A percentile compares a stretch with the other conserved stretches of the same genome.
Conservation (phyloP, 2,329 filamentous ascomycete species). For the Paraconiothyrium sp. region DNA sequence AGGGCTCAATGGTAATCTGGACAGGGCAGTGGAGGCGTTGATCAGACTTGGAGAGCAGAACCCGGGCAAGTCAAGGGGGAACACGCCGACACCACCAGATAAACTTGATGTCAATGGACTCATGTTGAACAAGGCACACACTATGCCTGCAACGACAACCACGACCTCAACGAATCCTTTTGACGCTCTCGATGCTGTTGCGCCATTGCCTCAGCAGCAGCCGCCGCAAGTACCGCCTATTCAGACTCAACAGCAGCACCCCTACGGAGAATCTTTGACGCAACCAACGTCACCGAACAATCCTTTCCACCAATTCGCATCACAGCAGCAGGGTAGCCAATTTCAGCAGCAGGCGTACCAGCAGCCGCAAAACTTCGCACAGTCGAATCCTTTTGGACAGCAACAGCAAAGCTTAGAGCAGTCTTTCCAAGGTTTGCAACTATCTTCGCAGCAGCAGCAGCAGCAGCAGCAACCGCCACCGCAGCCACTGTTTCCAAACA, state of each 20-base stretch:
- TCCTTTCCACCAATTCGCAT: constrained; percentile 76
- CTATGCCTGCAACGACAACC: constrained; percentile 32
- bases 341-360: constrained; percentile 35
- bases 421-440: constrained; percentile 78
- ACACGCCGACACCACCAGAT: constrained; percentile 56
- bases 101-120: constrained; percentile 61
- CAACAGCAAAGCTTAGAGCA: constrained; percentile 64
- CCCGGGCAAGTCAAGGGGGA: constrained; percentile 54
- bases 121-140: constrained; percentile 51
- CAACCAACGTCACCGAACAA: constrained; percentile 48
- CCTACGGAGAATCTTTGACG: constrained; percentile 30
- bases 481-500: constrained; percentile 73
- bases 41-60: constrained; percentile 77
- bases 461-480: constrained; percentile 32
- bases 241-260: constrained; percentile 45
- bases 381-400: constrained; percentile 36
- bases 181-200: constrained; percentile 52
- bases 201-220: constrained; percentile 31
- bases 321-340: constrained; percentile 44
- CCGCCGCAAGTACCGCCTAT: constrained; percentile 42
- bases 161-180: constrained; percentile 53
- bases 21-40: constrained; percentile 85
- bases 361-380: constrained; percentile 25
- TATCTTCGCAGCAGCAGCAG: constrained; percentile 55
- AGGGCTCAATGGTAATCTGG: constrained; percentile 83